Evolutionary conservation across 345 rosid species (phyloP).

Genomic region (Camelina neglecta): DNA sequence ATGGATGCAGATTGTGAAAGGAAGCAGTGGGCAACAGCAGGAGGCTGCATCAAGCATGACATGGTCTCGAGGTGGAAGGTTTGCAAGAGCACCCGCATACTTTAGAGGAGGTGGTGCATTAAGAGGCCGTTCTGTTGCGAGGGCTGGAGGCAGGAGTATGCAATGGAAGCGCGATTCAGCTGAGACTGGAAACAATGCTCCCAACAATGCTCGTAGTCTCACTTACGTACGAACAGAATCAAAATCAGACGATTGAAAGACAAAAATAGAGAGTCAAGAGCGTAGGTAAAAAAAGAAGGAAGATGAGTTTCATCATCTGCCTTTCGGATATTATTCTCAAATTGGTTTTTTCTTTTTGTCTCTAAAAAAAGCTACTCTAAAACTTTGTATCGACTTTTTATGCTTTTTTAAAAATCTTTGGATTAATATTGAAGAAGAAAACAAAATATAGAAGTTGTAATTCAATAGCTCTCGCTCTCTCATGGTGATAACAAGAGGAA

Average conservation of each 20-base stretch:
- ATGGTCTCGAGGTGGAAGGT: conserved; percentile 77
- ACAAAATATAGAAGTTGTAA: conserved; percentile 1
- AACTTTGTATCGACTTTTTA: conserved; percentile 7
- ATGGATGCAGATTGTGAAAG: conserved; percentile 72
- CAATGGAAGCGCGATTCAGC: conserved; percentile 92
- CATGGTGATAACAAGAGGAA: conserved; percentile 50
- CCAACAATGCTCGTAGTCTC: conserved; percentile 60
- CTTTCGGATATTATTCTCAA: conserved; percentile 19
- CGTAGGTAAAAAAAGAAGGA: conserved; percentile 27
- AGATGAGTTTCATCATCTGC: conserved; percentile 39
- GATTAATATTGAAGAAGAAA: conserved; percentile 10
- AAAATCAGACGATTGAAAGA: conserved; percentile 44
- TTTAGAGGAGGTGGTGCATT: conserved; percentile 77
- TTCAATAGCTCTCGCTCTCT: not conserved
- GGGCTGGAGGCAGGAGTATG: conserved; percentile 81
- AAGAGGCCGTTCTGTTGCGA: conserved; percentile 64
- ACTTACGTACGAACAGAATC: conserved; percentile 76
- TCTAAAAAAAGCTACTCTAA: conserved; percentile 5
- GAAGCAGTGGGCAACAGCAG: conserved; percentile 60
- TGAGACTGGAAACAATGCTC: conserved; percentile 52
- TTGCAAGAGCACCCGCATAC: conserved; percentile 56
- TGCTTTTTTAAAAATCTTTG: not conserved
- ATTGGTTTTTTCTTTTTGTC: conserved; percentile 10
- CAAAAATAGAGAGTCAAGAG: conserved; percentile 22
- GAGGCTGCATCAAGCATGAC: conserved; percentile 59